Evolutionary conservation across 305 asterid genomes (phyloP).

Genomic region (Solanum hybrid): DNA sequence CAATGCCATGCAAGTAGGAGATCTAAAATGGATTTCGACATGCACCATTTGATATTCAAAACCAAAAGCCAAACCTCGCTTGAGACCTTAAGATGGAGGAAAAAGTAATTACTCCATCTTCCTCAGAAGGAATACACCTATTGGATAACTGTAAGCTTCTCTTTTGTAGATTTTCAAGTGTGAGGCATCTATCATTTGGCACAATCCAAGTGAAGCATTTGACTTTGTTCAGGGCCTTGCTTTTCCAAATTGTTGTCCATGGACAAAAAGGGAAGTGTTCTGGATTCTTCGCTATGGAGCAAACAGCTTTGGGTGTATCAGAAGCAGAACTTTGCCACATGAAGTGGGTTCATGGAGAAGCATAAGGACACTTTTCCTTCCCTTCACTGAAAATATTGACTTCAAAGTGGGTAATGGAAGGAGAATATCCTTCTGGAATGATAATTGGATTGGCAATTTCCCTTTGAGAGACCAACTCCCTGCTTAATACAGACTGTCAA

Average conservation of each 20-base stretch:
- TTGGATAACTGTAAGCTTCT: background rate
- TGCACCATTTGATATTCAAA: background rate
- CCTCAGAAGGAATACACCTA: background rate
- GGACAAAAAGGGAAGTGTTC: background rate
- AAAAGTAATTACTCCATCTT: background rate
- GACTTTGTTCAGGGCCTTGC: background rate
- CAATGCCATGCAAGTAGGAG: background rate
- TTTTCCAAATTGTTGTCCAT: background rate
- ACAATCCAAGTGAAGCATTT: background rate
- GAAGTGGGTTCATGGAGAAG: background rate
- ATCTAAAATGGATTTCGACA: background rate
- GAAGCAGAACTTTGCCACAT: background rate
- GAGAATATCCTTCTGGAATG: background rate
- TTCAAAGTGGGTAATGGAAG: background rate
- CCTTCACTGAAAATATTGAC: background rate
- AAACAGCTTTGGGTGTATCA: background rate
- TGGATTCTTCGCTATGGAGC: background rate
- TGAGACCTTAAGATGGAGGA: background rate
- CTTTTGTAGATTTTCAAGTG: background rate
- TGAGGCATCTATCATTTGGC: background rate
- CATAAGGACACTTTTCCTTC: background rate
- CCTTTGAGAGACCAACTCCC: background rate
- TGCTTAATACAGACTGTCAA: background rate
- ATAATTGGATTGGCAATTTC: background rate
- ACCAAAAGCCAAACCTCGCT: background rate